These are phyloP conservation scores for Lichtheimia corymbifera DNA, from an alignment of 371 early-diverging fungal species.

Conservation along the genomic window DNA sequence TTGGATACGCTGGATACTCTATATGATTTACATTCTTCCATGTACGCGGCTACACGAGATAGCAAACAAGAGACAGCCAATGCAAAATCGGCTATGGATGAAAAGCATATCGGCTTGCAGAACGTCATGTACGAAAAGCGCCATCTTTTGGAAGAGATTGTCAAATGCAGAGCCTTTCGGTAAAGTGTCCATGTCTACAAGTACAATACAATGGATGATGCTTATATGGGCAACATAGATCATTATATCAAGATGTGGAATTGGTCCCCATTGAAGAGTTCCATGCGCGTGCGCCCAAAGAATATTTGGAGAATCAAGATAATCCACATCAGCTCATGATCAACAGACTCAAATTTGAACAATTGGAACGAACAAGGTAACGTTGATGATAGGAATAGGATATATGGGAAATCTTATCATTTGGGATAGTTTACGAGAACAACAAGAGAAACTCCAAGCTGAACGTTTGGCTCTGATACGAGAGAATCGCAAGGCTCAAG, in stretches of 20 bases:
- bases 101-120: slow-evolving; percentile 39
- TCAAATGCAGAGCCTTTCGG: slow-evolving; percentile 46
- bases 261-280: slow-evolving; percentile 46
- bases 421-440: slow-evolving; percentile 36
- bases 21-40: slow-evolving; percentile 29
- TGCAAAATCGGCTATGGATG: slow-evolving; percentile 45
- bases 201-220: background rate
- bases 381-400: background rate
- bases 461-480: slow-evolving; percentile 38
- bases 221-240: slow-evolving; percentile 25
- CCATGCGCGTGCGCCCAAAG: slow-evolving; percentile 28
- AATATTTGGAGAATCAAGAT: slow-evolving; percentile 28
- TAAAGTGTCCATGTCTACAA: slow-evolving; percentile 4
- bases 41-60: slow-evolving; percentile 24
- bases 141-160: slow-evolving; percentile 48
- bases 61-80: slow-evolving; percentile 45
- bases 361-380: slow-evolving; percentile 40
- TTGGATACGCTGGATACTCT: slow-evolving; percentile 20
- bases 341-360: slow-evolving; percentile 46
- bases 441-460: slow-evolving; percentile 36
- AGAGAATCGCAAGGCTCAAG: slow-evolving; percentile 43
- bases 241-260: slow-evolving; percentile 49
- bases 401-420: background rate
- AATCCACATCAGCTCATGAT: slow-evolving; percentile 46
- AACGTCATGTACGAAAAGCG: slow-evolving; percentile 51